Evolutionary conservation across 148 eudicot genomes (phyloP).

Genomic region (Rhododendron mucronatum): DNA sequence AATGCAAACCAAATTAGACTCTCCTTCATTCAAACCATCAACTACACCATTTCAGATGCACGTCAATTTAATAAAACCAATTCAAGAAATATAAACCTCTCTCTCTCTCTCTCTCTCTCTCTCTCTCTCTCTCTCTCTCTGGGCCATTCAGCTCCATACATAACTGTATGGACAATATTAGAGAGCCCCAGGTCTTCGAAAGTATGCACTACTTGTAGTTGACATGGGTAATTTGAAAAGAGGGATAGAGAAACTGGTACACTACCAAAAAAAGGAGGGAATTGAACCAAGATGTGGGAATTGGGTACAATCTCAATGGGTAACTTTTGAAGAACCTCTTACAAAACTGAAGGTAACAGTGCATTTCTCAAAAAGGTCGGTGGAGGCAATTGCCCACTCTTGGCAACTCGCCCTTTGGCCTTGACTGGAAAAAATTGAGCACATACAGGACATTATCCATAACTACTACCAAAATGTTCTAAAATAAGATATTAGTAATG

Average conservation of each 20-base stretch:
- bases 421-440: neutral
- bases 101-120: too few relatives aligned
- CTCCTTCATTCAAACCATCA: too few relatives aligned
- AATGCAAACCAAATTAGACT: too few relatives aligned
- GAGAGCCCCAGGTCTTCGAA: neutral
- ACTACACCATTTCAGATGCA: too few relatives aligned
- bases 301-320: neutral
- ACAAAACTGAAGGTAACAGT: neutral
- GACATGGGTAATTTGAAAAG: neutral
- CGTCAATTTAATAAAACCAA: too few relatives aligned
- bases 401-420: neutral
- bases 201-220: neutral
- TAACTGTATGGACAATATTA: neutral
- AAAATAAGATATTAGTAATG: conserved; percentile 1
- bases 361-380: neutral
- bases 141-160: neutral
- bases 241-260: neutral
- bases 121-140: too few relatives aligned
- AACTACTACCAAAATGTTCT: neutral
- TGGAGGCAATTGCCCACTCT: neutral
- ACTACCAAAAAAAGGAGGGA: neutral
- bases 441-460: neutral
- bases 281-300: neutral
- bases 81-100: too few relatives aligned
- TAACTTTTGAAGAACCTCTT: neutral